phyloP scores from a whole-genome alignment of 1,139 yeast genomes.

The Candida tropicalis region DNA sequence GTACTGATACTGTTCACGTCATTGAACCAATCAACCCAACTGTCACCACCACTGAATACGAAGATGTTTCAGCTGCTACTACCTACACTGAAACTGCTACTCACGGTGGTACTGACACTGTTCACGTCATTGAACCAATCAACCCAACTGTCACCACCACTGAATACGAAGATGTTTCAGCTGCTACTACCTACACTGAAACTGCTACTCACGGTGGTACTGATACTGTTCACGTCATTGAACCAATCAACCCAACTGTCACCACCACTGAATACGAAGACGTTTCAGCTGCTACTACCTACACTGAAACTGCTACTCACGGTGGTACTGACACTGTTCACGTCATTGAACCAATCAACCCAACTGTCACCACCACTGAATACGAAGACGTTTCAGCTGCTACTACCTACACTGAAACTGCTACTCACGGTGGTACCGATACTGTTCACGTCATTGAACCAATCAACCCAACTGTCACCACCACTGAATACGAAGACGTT shows the following conservation, averaged over 20 bases:
- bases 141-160: conserved; percentile 8
- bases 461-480: conserved; percentile 7
- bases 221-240: not conserved
- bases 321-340: too few relatives aligned
- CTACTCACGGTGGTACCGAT: conserved; percentile 7
- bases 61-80: not conserved
- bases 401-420: not conserved
- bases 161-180: not conserved
- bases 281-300: too few relatives aligned
- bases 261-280: not conserved
- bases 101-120: conserved; percentile 14
- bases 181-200: conserved; percentile 16
- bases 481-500: conserved; percentile 1
- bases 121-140: conserved; percentile 17
- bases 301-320: too few relatives aligned
- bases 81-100: conserved; percentile 12
- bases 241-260: not conserved
- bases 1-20: conserved; percentile 22
- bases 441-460: conserved; percentile 19
- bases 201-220: conserved; percentile 16
- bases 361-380: not conserved
- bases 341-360: too few relatives aligned
- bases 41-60: conserved; percentile 1
- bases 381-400: not conserved
- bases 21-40: conserved; percentile 19